Evolutionary conservation across 805 yeast species (phyloP).

Genomic region (Saccharomycopsis microspora): DNA sequence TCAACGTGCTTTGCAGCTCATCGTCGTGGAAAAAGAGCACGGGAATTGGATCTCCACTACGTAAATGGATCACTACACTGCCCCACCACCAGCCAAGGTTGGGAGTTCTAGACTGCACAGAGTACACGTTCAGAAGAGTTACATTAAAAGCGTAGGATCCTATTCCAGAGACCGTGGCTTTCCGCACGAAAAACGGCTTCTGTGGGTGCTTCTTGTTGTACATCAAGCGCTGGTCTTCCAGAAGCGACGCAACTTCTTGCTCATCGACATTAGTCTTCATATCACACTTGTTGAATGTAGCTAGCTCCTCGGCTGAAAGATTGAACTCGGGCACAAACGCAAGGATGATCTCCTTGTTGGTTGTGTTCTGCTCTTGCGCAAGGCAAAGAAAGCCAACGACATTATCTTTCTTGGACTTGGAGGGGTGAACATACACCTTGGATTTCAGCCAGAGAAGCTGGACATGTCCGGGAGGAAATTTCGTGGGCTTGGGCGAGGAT

Average conservation of each 20-base stretch:
- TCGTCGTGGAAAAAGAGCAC: conserved; percentile 89
- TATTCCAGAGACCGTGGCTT: conserved; percentile 6
- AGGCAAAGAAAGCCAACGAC: conserved; percentile 68
- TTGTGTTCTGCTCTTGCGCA: conserved; percentile 37
- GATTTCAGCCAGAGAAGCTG: conserved; percentile 37
- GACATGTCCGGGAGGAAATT: conserved; percentile 17
- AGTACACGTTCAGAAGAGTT: conserved; percentile 49
- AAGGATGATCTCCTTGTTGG: conserved; percentile 46
- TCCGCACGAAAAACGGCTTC: conserved; percentile 7
- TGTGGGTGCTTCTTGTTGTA: background rate
- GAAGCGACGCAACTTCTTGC: background rate
- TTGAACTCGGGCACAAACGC: conserved; percentile 60
- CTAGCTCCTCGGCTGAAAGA: conserved; percentile 20
- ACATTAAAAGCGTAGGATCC: conserved; percentile 60
- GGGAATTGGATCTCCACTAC: conserved; percentile 38
- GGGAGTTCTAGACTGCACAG: conserved; percentile 77
- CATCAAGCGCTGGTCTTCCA: conserved; percentile 1
- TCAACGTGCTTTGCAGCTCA: conserved; percentile 63
- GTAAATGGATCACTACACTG: conserved; percentile 63
- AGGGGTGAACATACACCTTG: conserved; percentile 77
- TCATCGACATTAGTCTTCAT: conserved; percentile 12
- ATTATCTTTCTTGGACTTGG: conserved; percentile 62
- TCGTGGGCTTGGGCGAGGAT: background rate
- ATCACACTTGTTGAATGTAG: conserved; percentile 26
- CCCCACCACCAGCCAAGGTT: conserved; percentile 90